Percentiles rank a stretch among this genome's conserved stretches.
Conservation (phyloP, 148 eudicot genomes). For the Fagopyrum tataricum region DNA sequence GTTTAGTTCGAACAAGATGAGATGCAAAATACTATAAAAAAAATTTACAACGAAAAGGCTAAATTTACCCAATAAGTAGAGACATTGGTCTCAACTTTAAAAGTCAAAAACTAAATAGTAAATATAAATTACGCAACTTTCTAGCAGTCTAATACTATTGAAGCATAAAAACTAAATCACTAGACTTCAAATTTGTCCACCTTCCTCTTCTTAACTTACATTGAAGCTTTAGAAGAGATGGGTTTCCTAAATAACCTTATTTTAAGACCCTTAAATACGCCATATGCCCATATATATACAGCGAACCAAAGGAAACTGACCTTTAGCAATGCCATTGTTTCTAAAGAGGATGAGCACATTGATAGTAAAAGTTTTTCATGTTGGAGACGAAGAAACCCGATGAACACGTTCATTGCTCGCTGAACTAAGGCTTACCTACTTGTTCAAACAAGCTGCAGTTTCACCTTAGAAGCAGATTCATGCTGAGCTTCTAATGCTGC, state of each 20-base stretch:
- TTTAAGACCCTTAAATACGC: neutral
- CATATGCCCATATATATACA: neutral
- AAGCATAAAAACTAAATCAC: slow-evolving; percentile 2
- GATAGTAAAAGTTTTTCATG: neutral
- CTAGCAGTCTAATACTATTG: slow-evolving; percentile 1
- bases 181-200: slow-evolving; percentile 10
- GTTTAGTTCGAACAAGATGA: neutral
- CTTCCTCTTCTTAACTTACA: neutral
- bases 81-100: neutral
- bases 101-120: neutral
- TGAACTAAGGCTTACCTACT: neutral
- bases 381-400: neutral
- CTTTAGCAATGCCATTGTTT: neutral
- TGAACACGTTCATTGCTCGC: neutral
- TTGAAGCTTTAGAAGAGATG: slow-evolving; percentile 5
- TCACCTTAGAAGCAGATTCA: slow-evolving; percentile 9
- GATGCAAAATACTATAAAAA: neutral
- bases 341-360: neutral
- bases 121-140: neutral
- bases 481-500: slow-evolving; percentile 9
- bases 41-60: slow-evolving; percentile 1
- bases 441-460: slow-evolving; percentile 2
- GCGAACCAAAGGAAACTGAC: neutral
- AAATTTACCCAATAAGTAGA: slow-evolving; percentile 3
- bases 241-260: slow-evolving; percentile 3